Evolutionary conservation across 1,284 basidiomycete genomes (phyloP).

Genomic region (Psilocybe mexicana): DNA sequence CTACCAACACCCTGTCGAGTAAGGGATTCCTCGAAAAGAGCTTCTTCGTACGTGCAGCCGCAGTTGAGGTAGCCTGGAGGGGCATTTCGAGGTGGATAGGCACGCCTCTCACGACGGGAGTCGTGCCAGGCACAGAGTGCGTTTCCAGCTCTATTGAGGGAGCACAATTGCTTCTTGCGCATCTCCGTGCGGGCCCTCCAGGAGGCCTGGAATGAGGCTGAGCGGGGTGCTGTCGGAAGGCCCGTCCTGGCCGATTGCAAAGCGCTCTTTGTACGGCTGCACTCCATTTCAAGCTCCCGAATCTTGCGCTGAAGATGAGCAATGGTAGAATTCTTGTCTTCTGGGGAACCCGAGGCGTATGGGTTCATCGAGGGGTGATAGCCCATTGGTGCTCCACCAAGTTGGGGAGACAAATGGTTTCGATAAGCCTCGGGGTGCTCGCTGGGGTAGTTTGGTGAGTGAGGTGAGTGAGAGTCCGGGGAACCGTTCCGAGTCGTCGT

Average conservation of each 20-base stretch:
- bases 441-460: slow-evolving; percentile 22
- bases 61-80: slow-evolving; percentile 77
- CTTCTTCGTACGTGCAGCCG: slow-evolving; percentile 78
- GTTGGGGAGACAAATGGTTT: slow-evolving; percentile 10
- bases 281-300: slow-evolving; percentile 40
- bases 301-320: slow-evolving; percentile 39
- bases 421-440: slow-evolving; percentile 11
- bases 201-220: slow-evolving; percentile 52
- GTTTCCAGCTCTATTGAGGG: slow-evolving; percentile 80
- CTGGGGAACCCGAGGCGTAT: slow-evolving; percentile 13
- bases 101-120: slow-evolving; percentile 75
- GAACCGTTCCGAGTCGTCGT: slow-evolving; percentile 27
- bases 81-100: slow-evolving; percentile 77
- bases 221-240: slow-evolving; percentile 41
- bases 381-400: slow-evolving; percentile 12
- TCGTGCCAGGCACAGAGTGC: slow-evolving; percentile 87
- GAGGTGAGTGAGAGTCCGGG: slow-evolving; percentile 31
- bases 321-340: slow-evolving; percentile 11
- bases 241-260: slow-evolving; percentile 19
- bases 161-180: slow-evolving; percentile 71
- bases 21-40: slow-evolving; percentile 81
- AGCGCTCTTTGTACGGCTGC: slow-evolving; percentile 19
- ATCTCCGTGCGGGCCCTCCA: slow-evolving; percentile 73
- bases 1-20: slow-evolving; percentile 75
- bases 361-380: slow-evolving; percentile 9